Evolutionary conservation across 495 filamentous ascomycete species (phyloP), one percentile per base, ranked within the genome.

Genomic region (Penicillium lagena): DNA sequence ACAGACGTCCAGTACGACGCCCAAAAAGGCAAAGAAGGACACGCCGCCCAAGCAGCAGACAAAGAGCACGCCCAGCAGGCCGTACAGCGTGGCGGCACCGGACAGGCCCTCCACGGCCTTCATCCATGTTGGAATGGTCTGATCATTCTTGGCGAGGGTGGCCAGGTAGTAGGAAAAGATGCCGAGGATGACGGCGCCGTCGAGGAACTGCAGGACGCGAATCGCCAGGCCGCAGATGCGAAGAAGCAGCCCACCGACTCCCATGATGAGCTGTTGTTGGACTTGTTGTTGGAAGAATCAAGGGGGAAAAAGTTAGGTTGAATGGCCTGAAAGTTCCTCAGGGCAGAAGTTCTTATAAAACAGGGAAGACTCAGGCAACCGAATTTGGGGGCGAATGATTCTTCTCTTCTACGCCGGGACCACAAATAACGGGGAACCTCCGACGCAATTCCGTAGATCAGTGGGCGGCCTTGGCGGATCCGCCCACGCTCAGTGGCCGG

Each of bases 71-170:
- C 85, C 84, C 33, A 88, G 66, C 42, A 85, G 61, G 8, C 81
- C 77, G 62, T 95, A 96, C 7, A 90, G 63, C 1, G 80, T 73
- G 4, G 79, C 85, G 7, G 75, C 76, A 39, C 87, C 90, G 1
- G 86, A 74, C 31, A 96, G 83, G 60, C 90, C 90, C 47, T 86
- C 84, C 27, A 94, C 87, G 33, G 89, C 90, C 40, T 78, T 80
- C 41, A 82, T 66, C 72, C 79, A 86, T 51, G 59, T 77, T 4
- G 73, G 68, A 52, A 89, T 87, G 31, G 51, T 35, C 14, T 79
- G 58, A 51, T 78, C 49, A 62, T 85, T 76, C 49, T 78, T 71
- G 39, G 72, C 43, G 9, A 89, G 79, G 15, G 68, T 59, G 49
- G 68, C 67, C 13, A 69, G 55, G 45, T 51, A 69, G 46, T 70